phyloP scores from a whole-genome alignment of 306 rosid species.

The Quercus dentata region DNA sequence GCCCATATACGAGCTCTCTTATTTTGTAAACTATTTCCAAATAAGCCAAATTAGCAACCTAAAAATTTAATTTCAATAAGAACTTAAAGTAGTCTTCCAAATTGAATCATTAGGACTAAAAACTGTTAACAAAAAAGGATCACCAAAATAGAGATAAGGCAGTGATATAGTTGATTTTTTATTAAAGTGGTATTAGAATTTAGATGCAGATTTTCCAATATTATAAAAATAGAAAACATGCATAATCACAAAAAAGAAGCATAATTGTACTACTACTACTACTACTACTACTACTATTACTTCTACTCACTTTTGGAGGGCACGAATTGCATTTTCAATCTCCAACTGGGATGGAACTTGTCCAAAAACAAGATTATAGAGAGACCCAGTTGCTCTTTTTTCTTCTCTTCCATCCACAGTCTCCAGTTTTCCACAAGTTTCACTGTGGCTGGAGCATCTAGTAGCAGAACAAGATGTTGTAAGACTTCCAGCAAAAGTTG shows the following conservation, averaged over 20 bases:
- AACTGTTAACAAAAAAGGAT: no score
- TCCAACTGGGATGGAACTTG: conserved; percentile 53
- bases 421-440: conserved; percentile 10
- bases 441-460: conserved; percentile 16
- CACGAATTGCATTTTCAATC: conserved; percentile 47
- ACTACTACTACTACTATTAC: background rate
- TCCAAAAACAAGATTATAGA: conserved; percentile 30
- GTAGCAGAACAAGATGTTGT: conserved; percentile 20
- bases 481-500: background rate
- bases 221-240: background rate
- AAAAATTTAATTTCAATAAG: no score
- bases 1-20: no score
- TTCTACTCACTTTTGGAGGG: conserved; percentile 48
- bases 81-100: no score
- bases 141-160: background rate
- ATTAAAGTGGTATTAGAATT: background rate
- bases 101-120: no score
- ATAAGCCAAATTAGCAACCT: no score
- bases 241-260: background rate
- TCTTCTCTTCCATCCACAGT: conserved; percentile 17
- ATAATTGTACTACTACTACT: background rate
- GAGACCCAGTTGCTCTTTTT: conserved; percentile 4
- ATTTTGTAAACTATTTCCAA: no score
- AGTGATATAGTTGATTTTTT: background rate
- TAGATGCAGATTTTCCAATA: background rate